Evolutionary conservation across 2,329 filamentous ascomycete genomes (phyloP).

Genomic region (Talaromyces sp.): DNA sequence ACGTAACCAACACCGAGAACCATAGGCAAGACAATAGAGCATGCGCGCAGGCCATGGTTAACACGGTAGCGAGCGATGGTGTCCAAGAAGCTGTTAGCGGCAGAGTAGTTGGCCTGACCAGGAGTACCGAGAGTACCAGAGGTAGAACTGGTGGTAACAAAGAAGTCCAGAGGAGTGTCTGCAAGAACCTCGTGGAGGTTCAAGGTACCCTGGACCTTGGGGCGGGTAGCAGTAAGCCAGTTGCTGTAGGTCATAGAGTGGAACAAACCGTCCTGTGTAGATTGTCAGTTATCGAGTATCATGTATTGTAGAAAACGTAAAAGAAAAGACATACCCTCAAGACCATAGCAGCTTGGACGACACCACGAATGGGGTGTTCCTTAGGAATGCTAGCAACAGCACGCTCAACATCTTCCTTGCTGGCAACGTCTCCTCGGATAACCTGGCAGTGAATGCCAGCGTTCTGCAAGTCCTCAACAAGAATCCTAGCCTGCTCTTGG

Average conservation of each 20-base stretch:
- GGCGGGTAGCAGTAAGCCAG: not conserved
- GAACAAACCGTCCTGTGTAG: not conserved
- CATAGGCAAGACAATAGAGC: slow-evolving; percentile 25
- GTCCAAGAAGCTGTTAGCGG: slow-evolving; percentile 35
- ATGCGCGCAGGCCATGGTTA: slow-evolving; percentile 21
- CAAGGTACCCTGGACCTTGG: slow-evolving; percentile 5
- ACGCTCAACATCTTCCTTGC: slow-evolving; percentile 25
- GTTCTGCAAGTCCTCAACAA: slow-evolving; percentile 17
- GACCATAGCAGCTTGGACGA: slow-evolving; percentile 27
- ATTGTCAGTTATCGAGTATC: not conserved
- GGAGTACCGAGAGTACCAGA: slow-evolving; percentile 42
- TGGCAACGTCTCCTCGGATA: slow-evolving; percentile 30
- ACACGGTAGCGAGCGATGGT: slow-evolving; percentile 27
- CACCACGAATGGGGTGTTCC: slow-evolving; percentile 22
- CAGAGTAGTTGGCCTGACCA: slow-evolving; percentile 41
- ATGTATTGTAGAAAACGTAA: not conserved
- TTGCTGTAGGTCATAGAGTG: slow-evolving; percentile 1
- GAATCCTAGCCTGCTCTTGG: slow-evolving; percentile 8
- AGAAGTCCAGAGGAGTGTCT: slow-evolving; percentile 31
- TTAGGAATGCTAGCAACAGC: slow-evolving; percentile 13
- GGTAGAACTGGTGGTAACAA: slow-evolving; percentile 37
- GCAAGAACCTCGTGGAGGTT: slow-evolving; percentile 6
- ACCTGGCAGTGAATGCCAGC: slow-evolving; percentile 19
- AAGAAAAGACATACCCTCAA: slow-evolving; percentile 18
- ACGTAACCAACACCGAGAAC: slow-evolving; percentile 27